Evolutionary conservation across 805 yeast species (phyloP).

Genomic region (Pichia nanzhaoensis): DNA sequence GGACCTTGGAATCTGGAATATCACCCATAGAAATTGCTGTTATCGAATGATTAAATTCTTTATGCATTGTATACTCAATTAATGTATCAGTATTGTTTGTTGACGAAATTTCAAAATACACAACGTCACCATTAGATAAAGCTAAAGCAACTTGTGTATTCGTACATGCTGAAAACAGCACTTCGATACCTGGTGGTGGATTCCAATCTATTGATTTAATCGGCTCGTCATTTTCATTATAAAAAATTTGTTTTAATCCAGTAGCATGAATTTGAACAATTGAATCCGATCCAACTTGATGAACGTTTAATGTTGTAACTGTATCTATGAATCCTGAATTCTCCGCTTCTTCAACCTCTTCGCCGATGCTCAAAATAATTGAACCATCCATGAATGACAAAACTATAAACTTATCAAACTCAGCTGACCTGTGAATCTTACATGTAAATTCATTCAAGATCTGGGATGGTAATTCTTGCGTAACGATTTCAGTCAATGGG

Average conservation of each 20-base stretch:
- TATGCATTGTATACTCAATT: slow-evolving; percentile 60
- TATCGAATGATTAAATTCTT: slow-evolving; percentile 47
- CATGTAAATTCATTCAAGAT: slow-evolving; percentile 64
- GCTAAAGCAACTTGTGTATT: slow-evolving; percentile 63
- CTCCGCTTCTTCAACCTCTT: slow-evolving; percentile 66
- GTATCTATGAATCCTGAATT: slow-evolving; percentile 48
- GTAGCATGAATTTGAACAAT: slow-evolving; percentile 66
- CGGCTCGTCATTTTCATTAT: slow-evolving; percentile 25
- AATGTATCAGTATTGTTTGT: slow-evolving; percentile 46
- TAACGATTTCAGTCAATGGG: slow-evolving; percentile 54
- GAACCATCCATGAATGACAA: slow-evolving; percentile 63
- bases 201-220: slow-evolving; percentile 55
- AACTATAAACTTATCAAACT: slow-evolving; percentile 56
- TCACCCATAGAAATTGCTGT: slow-evolving; percentile 45
- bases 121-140: slow-evolving; percentile 64
- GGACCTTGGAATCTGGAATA: slow-evolving; percentile 37
- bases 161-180: slow-evolving; percentile 57
- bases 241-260: slow-evolving; percentile 57
- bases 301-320: slow-evolving; percentile 60
- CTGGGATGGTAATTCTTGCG: slow-evolving; percentile 65
- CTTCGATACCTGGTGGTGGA: slow-evolving; percentile 70
- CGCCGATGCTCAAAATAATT: slow-evolving; percentile 69
- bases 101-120: slow-evolving; percentile 73
- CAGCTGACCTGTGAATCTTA: slow-evolving; percentile 37
- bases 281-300: slow-evolving; percentile 56